Base-by-base conservation (phyloP, 129 eudicot species). In the Oenanthe sinensis region DNA sequence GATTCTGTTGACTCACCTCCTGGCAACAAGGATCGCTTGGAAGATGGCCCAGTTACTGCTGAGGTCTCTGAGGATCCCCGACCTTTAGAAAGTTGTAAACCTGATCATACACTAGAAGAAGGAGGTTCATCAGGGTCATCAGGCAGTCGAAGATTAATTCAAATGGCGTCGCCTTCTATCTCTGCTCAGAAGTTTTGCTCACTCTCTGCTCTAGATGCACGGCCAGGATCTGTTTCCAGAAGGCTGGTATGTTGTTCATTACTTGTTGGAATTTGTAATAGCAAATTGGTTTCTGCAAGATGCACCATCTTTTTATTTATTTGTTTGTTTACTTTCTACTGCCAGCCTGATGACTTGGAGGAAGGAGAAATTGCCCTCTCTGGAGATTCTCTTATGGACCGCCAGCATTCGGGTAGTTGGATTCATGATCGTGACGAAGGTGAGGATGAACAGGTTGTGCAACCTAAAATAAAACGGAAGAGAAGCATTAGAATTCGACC, bases 371-470 rank as follows among this genome's bases (percentile, higher is more conserved):
- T 92, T 74, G 90, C 91, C 26, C 78, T 81, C 71, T 90, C 98
- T 33, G 96, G 97, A 73, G 99, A 92, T 79, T 95, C 96, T 40
- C 92, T 69, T 67, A 60, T 85, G 91, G 91, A 89, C 75, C 83
- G 81, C 77, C 96, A 88, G 80, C 98, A 85, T 75, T 90, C 98
- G 36, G 91, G 92, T 75, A 91, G 97, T 87, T 88, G 92, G 97
- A 88, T 76, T 77, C 92, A 90, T 62, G 97, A 90, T 19, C 91
- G 89, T 75, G 97, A 95, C 19, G 97, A 95, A 86, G 94, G 90
- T 70, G 99, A 95, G 85, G 96, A 92, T 71, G 97, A 95, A 78
- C 96, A 95, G 83, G 96, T 92, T 62, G 79, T 92, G 87, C 97
- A 95, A 77, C 99, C 96, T 1, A 95, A 88, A 85, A 85, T 89